These are phyloP conservation scores for Xylaria polymorpha DNA, from an alignment of 2,329 filamentous ascomycete genomes.

Conservation along the genomic window DNA sequence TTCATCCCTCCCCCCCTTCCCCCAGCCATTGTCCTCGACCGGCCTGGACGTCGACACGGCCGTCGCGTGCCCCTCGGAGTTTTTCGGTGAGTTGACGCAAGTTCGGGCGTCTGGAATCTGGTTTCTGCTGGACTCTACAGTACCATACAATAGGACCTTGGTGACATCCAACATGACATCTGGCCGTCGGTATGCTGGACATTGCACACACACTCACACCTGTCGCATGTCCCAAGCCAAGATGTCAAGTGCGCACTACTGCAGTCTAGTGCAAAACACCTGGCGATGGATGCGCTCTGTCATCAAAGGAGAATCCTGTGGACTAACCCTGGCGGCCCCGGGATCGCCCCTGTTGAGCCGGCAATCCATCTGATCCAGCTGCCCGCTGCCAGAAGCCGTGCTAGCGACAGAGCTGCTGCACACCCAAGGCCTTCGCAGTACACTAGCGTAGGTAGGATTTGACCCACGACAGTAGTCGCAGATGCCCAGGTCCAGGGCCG, in stretches of 20 bases:
- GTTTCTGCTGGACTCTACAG: not conserved
- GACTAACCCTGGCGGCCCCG: not conserved
- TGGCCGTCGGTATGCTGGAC: not conserved
- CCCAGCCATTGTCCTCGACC: not conserved
- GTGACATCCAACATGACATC: not conserved
- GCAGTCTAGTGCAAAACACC: conserved; percentile 1
- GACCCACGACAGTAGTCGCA: conserved; percentile 17
- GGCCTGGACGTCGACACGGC: conserved; percentile 8
- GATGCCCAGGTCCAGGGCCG: conserved; percentile 18
- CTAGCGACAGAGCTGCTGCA: not conserved
- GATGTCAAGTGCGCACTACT: conserved; percentile 4
- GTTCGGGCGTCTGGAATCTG: conserved; percentile 1
- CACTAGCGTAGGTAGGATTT: not conserved
- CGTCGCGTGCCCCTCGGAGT: not conserved
- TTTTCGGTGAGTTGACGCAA: conserved; percentile 3
- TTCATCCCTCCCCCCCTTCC: no score
- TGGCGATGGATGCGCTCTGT: conserved; percentile 8
- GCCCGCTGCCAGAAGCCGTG: conserved; percentile 1
- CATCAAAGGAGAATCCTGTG: conserved; percentile 5
- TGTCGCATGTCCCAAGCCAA: not conserved
- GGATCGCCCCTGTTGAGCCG: conserved; percentile 27
- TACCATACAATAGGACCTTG: not conserved
- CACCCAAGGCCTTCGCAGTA: not conserved
- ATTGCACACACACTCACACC: not conserved
- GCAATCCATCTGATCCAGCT: conserved; percentile 16